Conservation (phyloP, 495 filamentous ascomycete species). For the Aspergillus heteromorphus region DNA sequence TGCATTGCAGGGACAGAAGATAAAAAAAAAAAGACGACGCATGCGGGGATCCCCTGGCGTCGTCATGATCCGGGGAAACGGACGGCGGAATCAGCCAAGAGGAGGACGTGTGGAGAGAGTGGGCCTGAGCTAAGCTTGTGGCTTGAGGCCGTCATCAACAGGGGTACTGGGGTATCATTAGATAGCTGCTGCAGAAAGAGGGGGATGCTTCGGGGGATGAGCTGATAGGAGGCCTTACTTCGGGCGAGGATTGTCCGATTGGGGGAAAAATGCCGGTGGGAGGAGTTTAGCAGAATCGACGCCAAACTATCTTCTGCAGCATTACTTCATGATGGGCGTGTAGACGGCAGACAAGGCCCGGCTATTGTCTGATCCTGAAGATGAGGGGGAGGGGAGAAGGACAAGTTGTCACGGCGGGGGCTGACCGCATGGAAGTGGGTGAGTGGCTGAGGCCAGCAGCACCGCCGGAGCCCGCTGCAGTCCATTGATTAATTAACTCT, state of each 20-base stretch:
- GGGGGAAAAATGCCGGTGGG: slow-evolving; percentile 24
- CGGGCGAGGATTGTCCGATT: slow-evolving; percentile 24
- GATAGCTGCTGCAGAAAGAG: not conserved
- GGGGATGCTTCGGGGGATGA: not conserved
- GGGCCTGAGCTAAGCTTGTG: not conserved
- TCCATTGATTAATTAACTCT: too few relatives aligned
- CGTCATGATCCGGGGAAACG: slow-evolving; percentile 4
- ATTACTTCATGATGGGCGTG: not conserved
- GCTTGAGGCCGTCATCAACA: not conserved
- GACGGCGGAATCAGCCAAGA: not conserved
- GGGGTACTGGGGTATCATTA: not conserved
- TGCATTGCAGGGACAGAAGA: not conserved
- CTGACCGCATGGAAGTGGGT: too few relatives aligned
- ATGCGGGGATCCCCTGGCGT: not conserved
- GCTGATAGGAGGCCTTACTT: slow-evolving; percentile 34
- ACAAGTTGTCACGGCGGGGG: too few relatives aligned
- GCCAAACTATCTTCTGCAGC: not conserved
- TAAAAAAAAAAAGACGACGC: not conserved
- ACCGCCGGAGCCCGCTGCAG: too few relatives aligned
- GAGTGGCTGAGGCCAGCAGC: too few relatives aligned
- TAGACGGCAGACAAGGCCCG: not conserved
- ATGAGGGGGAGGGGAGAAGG: too few relatives aligned
- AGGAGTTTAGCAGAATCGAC: not conserved
- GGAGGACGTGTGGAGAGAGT: not conserved
- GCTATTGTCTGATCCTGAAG: not conserved